Base-by-base conservation (phyloP, 345 rosid genomes). In the Mangifera indica region DNA sequence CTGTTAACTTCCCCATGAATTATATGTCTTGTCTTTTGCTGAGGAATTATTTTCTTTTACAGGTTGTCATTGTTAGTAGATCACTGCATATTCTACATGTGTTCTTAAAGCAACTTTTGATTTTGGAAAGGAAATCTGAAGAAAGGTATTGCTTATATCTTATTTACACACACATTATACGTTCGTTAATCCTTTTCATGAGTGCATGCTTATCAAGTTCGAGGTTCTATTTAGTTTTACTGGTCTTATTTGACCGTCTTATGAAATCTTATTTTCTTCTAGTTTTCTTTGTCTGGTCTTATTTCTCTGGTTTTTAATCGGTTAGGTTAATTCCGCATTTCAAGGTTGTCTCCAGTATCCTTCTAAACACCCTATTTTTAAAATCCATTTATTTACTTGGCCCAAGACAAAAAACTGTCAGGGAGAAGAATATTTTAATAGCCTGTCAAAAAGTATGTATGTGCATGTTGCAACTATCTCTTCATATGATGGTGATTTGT, bases 81-180 rank as follows among this genome's bases (percentile, higher is more conserved):
- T 86, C 97, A 53, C 88, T 93, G 25, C 80, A 56, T 66, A 76
- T 92, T 65, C 75, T 92, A 56, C 86, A 80, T 72, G 78, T 81
- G 69, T 74, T 82, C 72, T 72, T 93, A 89, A 90, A 85, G 84
- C 88, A 90, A 44, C 72, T 93, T 26, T 83, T 80, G 60, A 78
- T 80, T 65, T 46, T 49, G 48, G 85, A 84, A 81, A 78, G 79
- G 66, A 80, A 74, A 77, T 64, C 72, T 72, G 84, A 72, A 70
- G 74, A 48, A 82, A 87, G 97, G 97, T 93, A 93, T 46, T 44
- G 17, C 75, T 70, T 65, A 59, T 2, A 45, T 22, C 56, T 24
- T 42, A 63, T 67, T 49, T 32, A 7, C 57, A 29, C 40, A 10
- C 11, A 7, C 13, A 14, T 42, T 17, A n/a, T 34, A 11, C 0